Base-by-base conservation (phyloP, 345 rosid genomes). In the Firmiana major region DNA sequence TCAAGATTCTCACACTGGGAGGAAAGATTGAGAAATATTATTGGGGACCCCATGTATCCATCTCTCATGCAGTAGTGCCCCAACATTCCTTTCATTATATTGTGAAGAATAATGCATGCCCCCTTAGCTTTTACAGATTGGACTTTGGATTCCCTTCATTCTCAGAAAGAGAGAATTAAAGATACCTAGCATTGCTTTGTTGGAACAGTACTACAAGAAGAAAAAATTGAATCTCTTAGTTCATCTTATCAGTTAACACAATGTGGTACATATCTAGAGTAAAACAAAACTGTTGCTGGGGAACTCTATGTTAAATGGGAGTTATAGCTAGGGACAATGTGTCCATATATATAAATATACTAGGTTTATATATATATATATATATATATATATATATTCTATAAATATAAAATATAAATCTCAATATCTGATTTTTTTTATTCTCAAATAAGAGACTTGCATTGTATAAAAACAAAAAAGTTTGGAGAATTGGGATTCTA, bases 1-100 rank as follows among this genome's bases (percentile, higher is more conserved):
- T 92, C 89, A 87, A 92, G 85, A 90, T 88, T 90, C 80, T 89
- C 90, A 88, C 26, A 79, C 92, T 54, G 58, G 15, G 48, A 59
- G 64, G 53, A 80, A 80, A 86, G 73, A 81, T 81, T 77, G 76
- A 63, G 74, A 74, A 13, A 59, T 60, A 64, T 38, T 28, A 72
- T 1, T 57, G 59, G 81, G 83, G 79, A 74, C 85, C 85, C 67
- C 31, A 22, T 40, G 54, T 76, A 75, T 69, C 73, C 58, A 43
- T 58, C 15, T 58, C 15, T 53, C 46, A 19, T 68, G 70, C 78
- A 71, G 59, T 24, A 58, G 43, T 31, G 36, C 74, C 71, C 38
- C 70, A 65, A 73, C 80, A 76, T 77, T 78, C 80, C 79, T 64
- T 79, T 74, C 80, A 46, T 72, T 79, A 46, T 81, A 77, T 76